phyloP scores from a whole-genome alignment of 208 protist genomes.

The Wallacemonas sp. region DNA sequence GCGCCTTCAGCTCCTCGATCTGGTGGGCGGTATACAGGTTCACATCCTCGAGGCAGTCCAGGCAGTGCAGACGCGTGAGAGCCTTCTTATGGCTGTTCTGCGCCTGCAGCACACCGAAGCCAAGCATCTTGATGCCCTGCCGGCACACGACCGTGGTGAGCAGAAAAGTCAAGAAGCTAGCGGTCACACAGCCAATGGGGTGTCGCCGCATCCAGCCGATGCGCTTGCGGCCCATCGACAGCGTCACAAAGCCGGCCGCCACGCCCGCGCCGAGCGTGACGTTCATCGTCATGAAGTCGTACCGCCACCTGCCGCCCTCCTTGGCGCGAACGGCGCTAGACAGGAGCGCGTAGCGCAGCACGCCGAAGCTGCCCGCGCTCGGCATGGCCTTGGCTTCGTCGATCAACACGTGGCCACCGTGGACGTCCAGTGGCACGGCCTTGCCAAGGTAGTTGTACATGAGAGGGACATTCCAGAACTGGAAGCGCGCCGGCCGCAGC shows the following conservation, averaged over 20 bases:
- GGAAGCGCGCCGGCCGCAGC: constrained; percentile 42
- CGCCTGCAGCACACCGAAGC: constrained; percentile 62
- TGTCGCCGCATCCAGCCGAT: constrained; percentile 63
- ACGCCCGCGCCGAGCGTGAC: constrained; percentile 49
- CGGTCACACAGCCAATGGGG: constrained; percentile 48
- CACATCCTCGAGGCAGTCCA: constrained; percentile 81
- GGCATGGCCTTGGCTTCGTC: constrained; percentile 61
- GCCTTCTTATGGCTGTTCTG: constrained; percentile 74
- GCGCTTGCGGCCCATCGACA: constrained; percentile 45
- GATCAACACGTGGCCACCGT: constrained; percentile 70
- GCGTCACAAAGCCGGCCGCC: constrained; percentile 28
- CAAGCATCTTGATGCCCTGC: constrained; percentile 49
- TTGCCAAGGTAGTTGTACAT: constrained; percentile 70
- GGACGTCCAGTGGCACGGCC: constrained; percentile 68
- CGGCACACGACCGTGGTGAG: constrained; percentile 37
- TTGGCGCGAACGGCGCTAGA: constrained; percentile 57
- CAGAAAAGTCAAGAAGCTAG: constrained; percentile 32
- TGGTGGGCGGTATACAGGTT: constrained; percentile 55
- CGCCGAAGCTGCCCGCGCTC: constrained; percentile 55
- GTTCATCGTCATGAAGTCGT: constrained; percentile 87
- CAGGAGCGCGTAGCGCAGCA: constrained; percentile 72
- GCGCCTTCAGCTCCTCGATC: constrained; percentile 48
- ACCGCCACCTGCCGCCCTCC: constrained; percentile 73
- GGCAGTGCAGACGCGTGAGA: constrained; percentile 46
- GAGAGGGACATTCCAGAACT: constrained; percentile 70